These are phyloP conservation scores for Epichloe sp. DNA, from an alignment of 2,329 filamentous ascomycete genomes.

Conservation along the genomic window DNA sequence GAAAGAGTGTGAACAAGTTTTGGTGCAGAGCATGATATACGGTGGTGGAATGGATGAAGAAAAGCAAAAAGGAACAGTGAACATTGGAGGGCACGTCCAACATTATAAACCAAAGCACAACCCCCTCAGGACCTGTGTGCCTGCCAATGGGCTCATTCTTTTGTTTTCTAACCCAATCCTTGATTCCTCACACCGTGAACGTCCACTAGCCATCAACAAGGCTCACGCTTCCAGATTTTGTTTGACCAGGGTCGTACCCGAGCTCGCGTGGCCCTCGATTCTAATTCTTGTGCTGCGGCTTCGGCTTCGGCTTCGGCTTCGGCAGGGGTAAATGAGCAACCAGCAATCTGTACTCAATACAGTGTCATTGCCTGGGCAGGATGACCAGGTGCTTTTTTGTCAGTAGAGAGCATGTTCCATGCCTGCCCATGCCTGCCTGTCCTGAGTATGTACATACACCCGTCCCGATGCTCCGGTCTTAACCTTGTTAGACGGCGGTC, in stretches of 20 bases:
- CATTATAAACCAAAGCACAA: slow-evolving; percentile 9
- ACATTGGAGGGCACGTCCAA: slow-evolving; percentile 8
- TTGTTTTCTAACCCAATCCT: slow-evolving; percentile 1
- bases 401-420: neutral
- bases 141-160: slow-evolving; percentile 1
- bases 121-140: neutral
- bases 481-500: neutral
- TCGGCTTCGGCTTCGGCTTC: neutral
- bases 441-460: neutral
- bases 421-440: neutral
- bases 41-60: neutral
- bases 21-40: neutral
- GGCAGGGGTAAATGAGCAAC: neutral
- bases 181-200: neutral
- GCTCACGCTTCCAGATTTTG: neutral
- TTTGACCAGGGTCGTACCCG: slow-evolving; percentile 6
- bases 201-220: neutral
- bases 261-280: slow-evolving; percentile 11
- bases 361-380: neutral
- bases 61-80: neutral
- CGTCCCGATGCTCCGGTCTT: slow-evolving; percentile 2
- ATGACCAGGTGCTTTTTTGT: neutral
- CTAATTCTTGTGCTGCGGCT: neutral
- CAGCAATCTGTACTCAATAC: slow-evolving; percentile 2
- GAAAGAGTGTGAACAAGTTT: neutral